Base-by-base conservation (phyloP, 345 rosid genomes). In the Moricandia arvensis region DNA sequence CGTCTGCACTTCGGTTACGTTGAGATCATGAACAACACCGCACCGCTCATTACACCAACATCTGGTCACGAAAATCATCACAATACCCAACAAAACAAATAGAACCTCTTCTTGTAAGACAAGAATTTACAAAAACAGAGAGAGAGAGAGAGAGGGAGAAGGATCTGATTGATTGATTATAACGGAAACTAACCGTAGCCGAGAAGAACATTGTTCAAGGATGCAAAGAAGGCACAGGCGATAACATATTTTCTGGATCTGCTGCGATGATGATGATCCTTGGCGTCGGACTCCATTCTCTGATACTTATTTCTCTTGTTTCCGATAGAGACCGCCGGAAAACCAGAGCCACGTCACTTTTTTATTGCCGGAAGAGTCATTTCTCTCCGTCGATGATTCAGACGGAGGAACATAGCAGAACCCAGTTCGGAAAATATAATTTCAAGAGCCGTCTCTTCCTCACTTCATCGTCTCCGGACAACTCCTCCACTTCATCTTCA, bases 31-130 rank as follows among this genome's bases (percentile, higher is more conserved):
- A n/a, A n/a, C n/a, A n/a, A n/a, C n/a, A n/a, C n/a, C n/a, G n/a
- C n/a, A n/a, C n/a, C n/a, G n/a, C n/a, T n/a, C n/a, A 93, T 93
- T 26, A 93, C 96, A 54, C 97, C 98, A 2, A 93, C 92, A 85
- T 93, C 97, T 93, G 92, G 77, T 73, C 2, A 77, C 26, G 12
- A n/a, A n/a, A n/a, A n/a, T n/a, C n/a, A n/a, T n/a, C n/a, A n/a
- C n/a, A n/a, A n/a, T n/a, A n/a, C n/a, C n/a, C n/a, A n/a, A n/a
- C n/a, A n/a, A n/a, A n/a, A n/a, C n/a, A n/a, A n/a, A n/a, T n/a
- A n/a, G n/a, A n/a, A n/a, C n/a, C n/a, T n/a, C n/a, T n/a, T n/a
- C n/a, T n/a, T n/a, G n/a, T n/a, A n/a, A n/a, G n/a, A n/a, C n/a
- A n/a, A n/a, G n/a, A n/a, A n/a, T n/a, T n/a, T n/a, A n/a, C n/a